phyloP scores from a whole-genome alignment of 352 stramenopile species.

The Phytophthora pistaciae region DNA sequence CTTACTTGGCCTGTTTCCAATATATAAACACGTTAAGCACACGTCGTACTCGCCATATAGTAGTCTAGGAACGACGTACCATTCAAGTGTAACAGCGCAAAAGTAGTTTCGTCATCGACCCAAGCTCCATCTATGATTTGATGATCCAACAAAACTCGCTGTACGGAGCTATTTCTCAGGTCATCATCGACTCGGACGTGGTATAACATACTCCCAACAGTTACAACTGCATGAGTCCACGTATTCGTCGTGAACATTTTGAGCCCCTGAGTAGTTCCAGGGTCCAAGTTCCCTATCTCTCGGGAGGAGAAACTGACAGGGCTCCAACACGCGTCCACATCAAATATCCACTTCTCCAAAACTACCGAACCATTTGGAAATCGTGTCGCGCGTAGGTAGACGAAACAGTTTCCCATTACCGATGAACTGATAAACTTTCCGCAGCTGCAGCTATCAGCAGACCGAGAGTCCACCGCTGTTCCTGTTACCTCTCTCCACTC shows the following conservation, averaged over 20 bases:
- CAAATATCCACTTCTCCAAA: slow-evolving; percentile 35
- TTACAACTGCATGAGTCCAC: slow-evolving; percentile 21
- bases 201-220: slow-evolving; percentile 10
- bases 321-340: slow-evolving; percentile 27
- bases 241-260: slow-evolving; percentile 18
- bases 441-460: slow-evolving; percentile 3
- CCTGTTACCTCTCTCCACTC: slow-evolving; percentile 17
- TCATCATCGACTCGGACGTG: slow-evolving; percentile 18
- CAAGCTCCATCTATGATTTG: slow-evolving; percentile 22
- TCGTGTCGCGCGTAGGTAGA: slow-evolving; percentile 15
- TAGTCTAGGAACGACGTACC: slow-evolving; percentile 20
- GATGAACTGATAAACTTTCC: slow-evolving; percentile 30
- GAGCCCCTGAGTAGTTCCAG: not conserved
- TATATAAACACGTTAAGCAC: slow-evolving; percentile 2
- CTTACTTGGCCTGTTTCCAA: slow-evolving; percentile 36
- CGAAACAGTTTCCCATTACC: slow-evolving; percentile 31
- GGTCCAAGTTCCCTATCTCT: not conserved
- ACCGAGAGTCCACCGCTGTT: not conserved
- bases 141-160: slow-evolving; percentile 19
- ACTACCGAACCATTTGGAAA: not conserved
- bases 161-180: slow-evolving; percentile 13
- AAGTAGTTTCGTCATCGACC: slow-evolving; percentile 20
- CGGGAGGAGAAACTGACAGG: slow-evolving; percentile 19
- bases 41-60: not conserved
- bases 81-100: slow-evolving; percentile 41